A percentile compares a stretch with the other conserved stretches of the same genome.
Evolutionary conservation across 192 early-diverging fungal species (phyloP).

Genomic region (Coemansia brasiliensis): DNA sequence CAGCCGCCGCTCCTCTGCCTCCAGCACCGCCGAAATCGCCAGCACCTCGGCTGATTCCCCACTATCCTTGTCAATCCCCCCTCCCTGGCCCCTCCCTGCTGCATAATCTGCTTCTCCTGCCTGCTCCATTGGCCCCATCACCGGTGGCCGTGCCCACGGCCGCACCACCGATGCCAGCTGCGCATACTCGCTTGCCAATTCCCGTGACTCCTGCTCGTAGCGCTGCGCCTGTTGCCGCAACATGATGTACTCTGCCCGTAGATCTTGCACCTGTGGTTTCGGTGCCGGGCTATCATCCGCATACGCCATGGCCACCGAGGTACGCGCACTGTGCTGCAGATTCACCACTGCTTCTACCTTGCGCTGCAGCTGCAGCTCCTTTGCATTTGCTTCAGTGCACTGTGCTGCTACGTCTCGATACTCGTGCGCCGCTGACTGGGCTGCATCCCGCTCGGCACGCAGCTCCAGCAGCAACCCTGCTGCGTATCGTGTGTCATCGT

Average conservation of each 20-base stretch:
- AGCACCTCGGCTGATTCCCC: conserved; percentile 32
- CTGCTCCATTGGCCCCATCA: conserved; percentile 11
- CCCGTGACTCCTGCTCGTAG: conserved; percentile 24
- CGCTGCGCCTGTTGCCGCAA: conserved; percentile 15
- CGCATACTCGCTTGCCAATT: conserved; percentile 38
- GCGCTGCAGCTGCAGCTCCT: conserved; percentile 21
- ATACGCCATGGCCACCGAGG: conserved; percentile 7
- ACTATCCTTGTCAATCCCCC: background rate
- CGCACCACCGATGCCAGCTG: conserved; percentile 28
- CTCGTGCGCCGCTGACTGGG: conserved; percentile 2
- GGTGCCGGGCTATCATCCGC: background rate
- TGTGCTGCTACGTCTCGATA: conserved; percentile 3
- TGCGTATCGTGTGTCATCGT: conserved; percentile 42
- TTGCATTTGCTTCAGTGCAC: conserved; percentile 2
- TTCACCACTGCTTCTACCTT: conserved; percentile 25
- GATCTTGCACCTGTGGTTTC: background rate
- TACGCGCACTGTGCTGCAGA: conserved; percentile 31
- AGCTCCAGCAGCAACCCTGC: conserved; percentile 48
- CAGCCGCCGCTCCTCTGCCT: conserved; percentile 40
- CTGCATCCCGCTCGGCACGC: conserved; percentile 31
- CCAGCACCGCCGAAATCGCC: conserved; percentile 29
- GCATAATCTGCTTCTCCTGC: background rate
- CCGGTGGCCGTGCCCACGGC: conserved; percentile 33
- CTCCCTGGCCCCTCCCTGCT: background rate
- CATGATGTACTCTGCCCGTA: conserved; percentile 29